phyloP scores from a whole-genome alignment of 108 stramenopile species.

The Discostella stelligeroides region DNA sequence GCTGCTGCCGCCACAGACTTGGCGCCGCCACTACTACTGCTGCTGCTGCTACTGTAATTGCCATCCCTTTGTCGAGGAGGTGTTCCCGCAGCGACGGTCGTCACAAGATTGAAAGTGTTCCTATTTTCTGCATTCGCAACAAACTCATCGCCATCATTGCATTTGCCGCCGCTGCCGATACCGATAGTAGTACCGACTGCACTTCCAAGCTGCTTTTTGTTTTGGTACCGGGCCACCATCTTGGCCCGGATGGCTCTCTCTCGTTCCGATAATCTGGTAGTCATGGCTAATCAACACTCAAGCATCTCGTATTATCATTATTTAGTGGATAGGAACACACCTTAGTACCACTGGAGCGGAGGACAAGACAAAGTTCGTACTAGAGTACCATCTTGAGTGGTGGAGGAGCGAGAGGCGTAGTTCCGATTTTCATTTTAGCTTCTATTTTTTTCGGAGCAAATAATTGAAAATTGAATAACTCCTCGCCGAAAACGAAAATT shows the following conservation, averaged over 20 bases:
- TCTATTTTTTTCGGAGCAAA: no score
- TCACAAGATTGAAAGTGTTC: background rate
- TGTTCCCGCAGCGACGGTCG: background rate
- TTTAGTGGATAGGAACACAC: no score
- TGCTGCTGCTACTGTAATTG: constrained; percentile 18
- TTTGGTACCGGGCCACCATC: constrained; percentile 40
- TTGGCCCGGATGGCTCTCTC: constrained; percentile 42
- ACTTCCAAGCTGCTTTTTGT: background rate
- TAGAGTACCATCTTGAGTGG: no score
- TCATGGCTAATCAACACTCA: background rate
- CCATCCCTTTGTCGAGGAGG: no score
- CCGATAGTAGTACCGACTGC: background rate
- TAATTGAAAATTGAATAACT: no score
- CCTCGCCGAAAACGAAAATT: no score
- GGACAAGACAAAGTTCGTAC: no score
- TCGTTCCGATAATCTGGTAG: constrained; percentile 26
- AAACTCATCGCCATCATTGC: background rate
- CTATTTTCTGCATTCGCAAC: background rate
- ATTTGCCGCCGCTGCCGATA: background rate
- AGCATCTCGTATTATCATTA: no score
- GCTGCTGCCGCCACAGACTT: no score
- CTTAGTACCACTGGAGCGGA: no score
- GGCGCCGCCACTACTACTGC: background rate
- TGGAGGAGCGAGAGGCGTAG: no score
- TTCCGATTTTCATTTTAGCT: background rate